A percentile compares a stretch with the other conserved stretches of the same genome.
These are phyloP conservation scores for Penicillium egyptiacum DNA, from an alignment of 495 filamentous ascomycete species.

Conservation along the genomic window DNA sequence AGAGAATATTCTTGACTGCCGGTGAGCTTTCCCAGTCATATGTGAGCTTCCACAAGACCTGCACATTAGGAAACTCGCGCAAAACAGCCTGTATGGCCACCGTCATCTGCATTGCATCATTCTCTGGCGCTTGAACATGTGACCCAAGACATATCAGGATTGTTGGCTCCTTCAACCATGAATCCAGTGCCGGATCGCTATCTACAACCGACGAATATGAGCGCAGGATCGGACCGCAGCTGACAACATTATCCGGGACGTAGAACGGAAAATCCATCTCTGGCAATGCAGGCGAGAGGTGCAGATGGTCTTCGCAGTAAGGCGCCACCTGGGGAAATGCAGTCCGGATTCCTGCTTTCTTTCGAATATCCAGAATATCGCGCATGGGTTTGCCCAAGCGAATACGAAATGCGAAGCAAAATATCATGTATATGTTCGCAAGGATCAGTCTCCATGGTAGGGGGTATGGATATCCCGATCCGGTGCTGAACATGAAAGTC, in stretches of 20 bases:
- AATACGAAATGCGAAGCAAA: slow-evolving; percentile 14
- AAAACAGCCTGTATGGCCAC: slow-evolving; percentile 35
- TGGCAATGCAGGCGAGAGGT: slow-evolving; percentile 38
- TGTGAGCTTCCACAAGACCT: slow-evolving; percentile 52
- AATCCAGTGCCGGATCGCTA: slow-evolving; percentile 40
- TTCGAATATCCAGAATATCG: slow-evolving; percentile 21
- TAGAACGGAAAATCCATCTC: slow-evolving; percentile 47
- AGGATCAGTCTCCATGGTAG: slow-evolving; percentile 43
- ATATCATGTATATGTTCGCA: slow-evolving; percentile 36
- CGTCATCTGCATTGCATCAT: slow-evolving; percentile 40
- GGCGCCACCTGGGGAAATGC: slow-evolving; percentile 33
- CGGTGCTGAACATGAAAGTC: slow-evolving; percentile 29
- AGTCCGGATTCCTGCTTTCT: slow-evolving; percentile 29
- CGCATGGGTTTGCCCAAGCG: slow-evolving; percentile 23
- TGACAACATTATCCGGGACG: slow-evolving; percentile 44
- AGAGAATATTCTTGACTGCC: slow-evolving; percentile 17
- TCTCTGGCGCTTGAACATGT: slow-evolving; percentile 35
- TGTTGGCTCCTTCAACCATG: slow-evolving; percentile 49
- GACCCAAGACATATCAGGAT: slow-evolving; percentile 54
- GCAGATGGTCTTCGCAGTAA: slow-evolving; percentile 37
- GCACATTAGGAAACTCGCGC: slow-evolving; percentile 30
- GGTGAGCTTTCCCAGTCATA: slow-evolving; percentile 27
- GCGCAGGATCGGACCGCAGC: slow-evolving; percentile 49
- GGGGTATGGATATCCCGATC: slow-evolving; percentile 49
- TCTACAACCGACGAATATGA: slow-evolving; percentile 34